A percentile compares a stretch with the other conserved stretches of the same genome.
Conservation (phyloP, 306 rosid species). For the Cyclanthera cordifolia region DNA sequence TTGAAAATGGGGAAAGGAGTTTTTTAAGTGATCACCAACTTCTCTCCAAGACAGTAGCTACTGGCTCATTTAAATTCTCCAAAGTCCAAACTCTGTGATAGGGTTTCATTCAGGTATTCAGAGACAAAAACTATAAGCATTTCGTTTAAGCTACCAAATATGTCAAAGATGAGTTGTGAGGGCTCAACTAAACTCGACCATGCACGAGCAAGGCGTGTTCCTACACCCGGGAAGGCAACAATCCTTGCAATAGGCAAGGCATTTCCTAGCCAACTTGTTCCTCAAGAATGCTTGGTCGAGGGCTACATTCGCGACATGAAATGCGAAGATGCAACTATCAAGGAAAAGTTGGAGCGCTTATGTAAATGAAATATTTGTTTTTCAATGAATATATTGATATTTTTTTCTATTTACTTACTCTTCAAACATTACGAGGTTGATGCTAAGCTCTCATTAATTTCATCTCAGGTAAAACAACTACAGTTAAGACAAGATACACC, state of each 20-base stretch:
- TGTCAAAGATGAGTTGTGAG: conserved; percentile 37
- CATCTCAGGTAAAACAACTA: conserved; percentile 68
- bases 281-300: conserved; percentile 90
- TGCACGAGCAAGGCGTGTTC: conserved; percentile 28
- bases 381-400: not conserved
- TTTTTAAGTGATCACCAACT: conserved; percentile 37
- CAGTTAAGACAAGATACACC: conserved; percentile 93
- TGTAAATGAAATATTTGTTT: conserved; percentile 40
- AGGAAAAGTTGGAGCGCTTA: conserved; percentile 76
- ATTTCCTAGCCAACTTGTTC: conserved; percentile 76
- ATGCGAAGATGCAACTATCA: conserved; percentile 52
- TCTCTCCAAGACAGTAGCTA: conserved; percentile 33
- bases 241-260: conserved; percentile 85
- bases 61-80: conserved; percentile 29
- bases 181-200: conserved; percentile 15
- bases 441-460: not conserved
- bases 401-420: not conserved
- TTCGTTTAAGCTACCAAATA: conserved; percentile 20
- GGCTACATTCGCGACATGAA: conserved; percentile 86
- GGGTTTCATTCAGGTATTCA: conserved; percentile 20
- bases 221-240: conserved; percentile 63
- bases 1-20: not conserved
- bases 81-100: not conserved
- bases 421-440: not conserved
- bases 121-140: not conserved